Conservation (phyloP, 805 yeast genomes). For the Scheffersomyces stipitis region DNA sequence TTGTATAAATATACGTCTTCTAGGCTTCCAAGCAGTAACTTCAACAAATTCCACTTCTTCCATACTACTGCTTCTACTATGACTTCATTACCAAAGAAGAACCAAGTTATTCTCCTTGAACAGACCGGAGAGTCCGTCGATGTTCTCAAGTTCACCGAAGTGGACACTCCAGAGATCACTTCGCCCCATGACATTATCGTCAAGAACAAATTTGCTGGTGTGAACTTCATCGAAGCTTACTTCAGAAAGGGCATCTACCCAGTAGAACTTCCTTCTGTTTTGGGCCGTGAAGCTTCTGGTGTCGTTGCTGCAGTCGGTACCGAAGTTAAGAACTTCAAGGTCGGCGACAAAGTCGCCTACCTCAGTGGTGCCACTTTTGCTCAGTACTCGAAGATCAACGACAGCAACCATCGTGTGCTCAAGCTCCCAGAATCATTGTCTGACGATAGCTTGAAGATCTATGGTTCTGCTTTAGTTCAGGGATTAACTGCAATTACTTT, state of each 20-base stretch:
- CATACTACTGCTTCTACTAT: neutral
- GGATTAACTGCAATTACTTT: slow-evolving; percentile 81
- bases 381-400: slow-evolving; percentile 60
- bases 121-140: slow-evolving; percentile 57
- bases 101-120: slow-evolving; percentile 54
- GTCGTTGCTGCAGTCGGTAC: slow-evolving; percentile 63
- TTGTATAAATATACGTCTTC: too few relatives aligned
- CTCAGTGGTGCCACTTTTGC: slow-evolving; percentile 57
- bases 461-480: slow-evolving; percentile 65
- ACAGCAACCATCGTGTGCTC: slow-evolving; percentile 31
- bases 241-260: slow-evolving; percentile 81
- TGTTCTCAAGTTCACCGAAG: slow-evolving; percentile 57
- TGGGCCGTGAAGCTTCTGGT: slow-evolving; percentile 79
- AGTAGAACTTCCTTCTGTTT: slow-evolving; percentile 52
- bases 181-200: slow-evolving; percentile 59
- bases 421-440: slow-evolving; percentile 49
- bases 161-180: slow-evolving; percentile 57
- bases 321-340: slow-evolving; percentile 50
- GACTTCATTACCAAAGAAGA: slow-evolving; percentile 51
- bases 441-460: slow-evolving; percentile 51
- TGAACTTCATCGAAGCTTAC: slow-evolving; percentile 81
- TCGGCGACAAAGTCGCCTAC: slow-evolving; percentile 75
- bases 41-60: neutral
- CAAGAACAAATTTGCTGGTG: slow-evolving; percentile 74
- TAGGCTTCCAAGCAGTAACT: too few relatives aligned